These are phyloP conservation scores for Pichia sp. DNA, from an alignment of 1,139 yeast genomes.

Conservation along the genomic window DNA sequence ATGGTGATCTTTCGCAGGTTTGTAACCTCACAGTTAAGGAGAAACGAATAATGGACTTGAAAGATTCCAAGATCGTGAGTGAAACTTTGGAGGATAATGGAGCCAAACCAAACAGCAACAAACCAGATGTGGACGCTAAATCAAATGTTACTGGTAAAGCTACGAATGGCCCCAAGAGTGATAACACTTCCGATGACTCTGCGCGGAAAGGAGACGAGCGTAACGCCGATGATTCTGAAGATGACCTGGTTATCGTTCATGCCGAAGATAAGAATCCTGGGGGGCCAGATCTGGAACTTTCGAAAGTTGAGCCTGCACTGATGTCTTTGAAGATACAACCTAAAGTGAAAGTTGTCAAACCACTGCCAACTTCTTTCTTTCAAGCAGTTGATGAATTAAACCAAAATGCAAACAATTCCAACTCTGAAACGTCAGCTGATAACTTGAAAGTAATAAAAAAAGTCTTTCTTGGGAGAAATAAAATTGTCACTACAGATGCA, in stretches of 20 bases:
- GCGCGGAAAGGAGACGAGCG: neutral
- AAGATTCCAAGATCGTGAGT: neutral
- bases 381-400: too few relatives aligned
- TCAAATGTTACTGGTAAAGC: neutral
- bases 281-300: neutral
- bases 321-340: neutral
- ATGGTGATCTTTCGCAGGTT: constrained; percentile 31
- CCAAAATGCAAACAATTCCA: too few relatives aligned
- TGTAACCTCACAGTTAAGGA: constrained; percentile 21
- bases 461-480: too few relatives aligned
- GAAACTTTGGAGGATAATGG: neutral
- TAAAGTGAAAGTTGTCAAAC: too few relatives aligned
- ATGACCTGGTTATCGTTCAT: constrained; percentile 12
- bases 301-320: neutral
- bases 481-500: too few relatives aligned
- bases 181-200: neutral
- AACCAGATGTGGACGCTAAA: neutral
- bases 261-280: constrained; percentile 6
- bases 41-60: neutral
- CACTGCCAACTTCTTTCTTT: too few relatives aligned
- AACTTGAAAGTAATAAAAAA: too few relatives aligned
- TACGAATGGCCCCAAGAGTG: neutral
- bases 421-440: too few relatives aligned
- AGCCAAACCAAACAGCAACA: neutral
- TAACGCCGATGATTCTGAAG: constrained; percentile 8